phyloP scores from a whole-genome alignment of 306 rosid genomes.

The Aeschynomene evenia region DNA sequence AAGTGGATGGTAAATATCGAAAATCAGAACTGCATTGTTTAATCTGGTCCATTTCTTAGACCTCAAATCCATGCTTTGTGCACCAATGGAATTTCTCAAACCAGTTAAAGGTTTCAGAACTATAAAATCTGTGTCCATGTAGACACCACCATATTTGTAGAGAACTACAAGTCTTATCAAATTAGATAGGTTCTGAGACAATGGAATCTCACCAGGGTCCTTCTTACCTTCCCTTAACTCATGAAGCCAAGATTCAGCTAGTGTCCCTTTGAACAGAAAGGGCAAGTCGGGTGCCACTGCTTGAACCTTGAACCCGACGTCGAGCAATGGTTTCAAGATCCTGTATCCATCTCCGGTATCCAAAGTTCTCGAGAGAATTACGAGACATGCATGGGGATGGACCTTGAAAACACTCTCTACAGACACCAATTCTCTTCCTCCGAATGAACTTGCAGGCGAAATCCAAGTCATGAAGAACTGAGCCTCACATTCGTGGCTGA shows the following conservation, averaged over 20 bases:
- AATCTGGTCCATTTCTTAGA: constrained; percentile 58
- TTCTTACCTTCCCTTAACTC: constrained; percentile 51
- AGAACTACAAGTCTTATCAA: constrained; percentile 57
- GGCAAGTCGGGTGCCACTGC: constrained; percentile 68
- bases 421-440: constrained; percentile 50
- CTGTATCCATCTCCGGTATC: constrained; percentile 48
- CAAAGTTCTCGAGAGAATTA: constrained; percentile 61
- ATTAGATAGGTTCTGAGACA: constrained; percentile 68
- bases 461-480: constrained; percentile 74
- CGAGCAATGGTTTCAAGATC: constrained; percentile 55
- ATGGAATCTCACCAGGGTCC: constrained; percentile 71
- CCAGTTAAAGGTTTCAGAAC: constrained; percentile 46
- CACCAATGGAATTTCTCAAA: constrained; percentile 62
- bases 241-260: constrained; percentile 61
- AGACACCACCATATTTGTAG: constrained; percentile 68
- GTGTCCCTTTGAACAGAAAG: constrained; percentile 55
- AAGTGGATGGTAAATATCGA: constrained; percentile 62
- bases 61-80: constrained; percentile 48
- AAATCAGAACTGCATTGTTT: constrained; percentile 69
- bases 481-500: constrained; percentile 37
- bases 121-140: constrained; percentile 62
- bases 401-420: constrained; percentile 56
- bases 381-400: constrained; percentile 60
- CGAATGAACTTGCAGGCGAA: constrained; percentile 40
- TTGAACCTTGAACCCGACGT: constrained; percentile 48